These are phyloP conservation scores for Seiridium unicorne DNA, from an alignment of 2,329 filamentous ascomycete species.

Conservation along the genomic window DNA sequence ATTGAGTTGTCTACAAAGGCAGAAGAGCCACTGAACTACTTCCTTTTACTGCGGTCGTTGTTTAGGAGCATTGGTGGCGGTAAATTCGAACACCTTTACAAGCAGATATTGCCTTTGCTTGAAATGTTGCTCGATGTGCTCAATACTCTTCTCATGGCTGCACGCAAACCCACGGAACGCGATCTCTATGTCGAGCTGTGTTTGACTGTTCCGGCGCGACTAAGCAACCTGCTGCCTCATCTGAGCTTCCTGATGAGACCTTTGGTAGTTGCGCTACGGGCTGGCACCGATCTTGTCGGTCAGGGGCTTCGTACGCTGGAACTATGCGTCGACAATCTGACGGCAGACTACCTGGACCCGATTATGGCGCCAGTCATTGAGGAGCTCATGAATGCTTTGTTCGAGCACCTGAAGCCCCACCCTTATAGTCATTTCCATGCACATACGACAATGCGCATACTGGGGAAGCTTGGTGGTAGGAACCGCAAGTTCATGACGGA, in stretches of 20 bases:
- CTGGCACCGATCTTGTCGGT: slow-evolving; percentile 89
- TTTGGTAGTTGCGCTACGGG: slow-evolving; percentile 89
- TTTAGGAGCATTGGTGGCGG: slow-evolving; percentile 97
- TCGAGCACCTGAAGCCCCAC: slow-evolving; percentile 89
- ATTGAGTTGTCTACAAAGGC: slow-evolving; percentile 95
- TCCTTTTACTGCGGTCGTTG: slow-evolving; percentile 84
- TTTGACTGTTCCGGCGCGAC: slow-evolving; percentile 87
- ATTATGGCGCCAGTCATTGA: slow-evolving; percentile 99
- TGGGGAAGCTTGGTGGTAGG: slow-evolving; percentile 92
- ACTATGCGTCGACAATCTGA: slow-evolving; percentile 96
- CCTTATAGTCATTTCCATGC: slow-evolving; percentile 97
- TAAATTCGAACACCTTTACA: slow-evolving; percentile 96
- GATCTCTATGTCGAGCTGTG: slow-evolving; percentile 97
- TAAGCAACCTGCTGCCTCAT: slow-evolving; percentile 94
- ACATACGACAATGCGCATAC: slow-evolving; percentile 94
- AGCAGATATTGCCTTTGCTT: slow-evolving; percentile 91
- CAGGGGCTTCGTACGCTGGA: slow-evolving; percentile 92
- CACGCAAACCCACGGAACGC: slow-evolving; percentile 83
- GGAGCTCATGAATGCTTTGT: slow-evolving; percentile 95
- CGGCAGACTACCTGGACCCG: slow-evolving; percentile 94
- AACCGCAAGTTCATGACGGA: slow-evolving; percentile 95
- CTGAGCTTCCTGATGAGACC: slow-evolving; percentile 96
- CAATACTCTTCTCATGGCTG: slow-evolving; percentile 89
- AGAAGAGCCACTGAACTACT: slow-evolving; percentile 98
- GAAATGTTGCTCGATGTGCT: slow-evolving; percentile 98